These are phyloP conservation scores for Tilletia indica DNA, from an alignment of 1,284 basidiomycete species.

Conservation along the genomic window DNA sequence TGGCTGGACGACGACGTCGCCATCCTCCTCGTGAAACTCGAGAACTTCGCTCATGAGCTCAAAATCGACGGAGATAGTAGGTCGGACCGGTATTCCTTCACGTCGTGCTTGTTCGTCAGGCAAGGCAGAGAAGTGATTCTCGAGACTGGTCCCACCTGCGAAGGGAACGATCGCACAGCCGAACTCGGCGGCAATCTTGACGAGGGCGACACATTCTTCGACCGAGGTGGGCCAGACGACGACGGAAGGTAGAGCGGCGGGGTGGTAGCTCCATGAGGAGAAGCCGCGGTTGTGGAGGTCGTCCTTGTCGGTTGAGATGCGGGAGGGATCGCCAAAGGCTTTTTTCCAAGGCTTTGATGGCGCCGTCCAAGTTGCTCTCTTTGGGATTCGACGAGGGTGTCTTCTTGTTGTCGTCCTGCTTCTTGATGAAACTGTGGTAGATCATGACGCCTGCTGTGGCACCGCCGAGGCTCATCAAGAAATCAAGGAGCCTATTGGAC, in stretches of 20 bases:
- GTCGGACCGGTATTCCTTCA: neutral
- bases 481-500: too few relatives aligned
- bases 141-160: conserved; percentile 66
- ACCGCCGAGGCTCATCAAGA: too few relatives aligned
- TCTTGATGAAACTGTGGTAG: too few relatives aligned
- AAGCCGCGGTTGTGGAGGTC: conserved; percentile 15
- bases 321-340: neutral
- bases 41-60: conserved; percentile 75
- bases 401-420: too few relatives aligned
- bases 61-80: conserved; percentile 72
- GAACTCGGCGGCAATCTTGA: conserved; percentile 64
- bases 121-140: conserved; percentile 44
- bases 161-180: conserved; percentile 71
- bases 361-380: neutral
- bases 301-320: neutral
- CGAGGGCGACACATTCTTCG: conserved; percentile 18
- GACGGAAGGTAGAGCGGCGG: conserved; percentile 14
- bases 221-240: conserved; percentile 15
- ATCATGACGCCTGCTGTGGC: too few relatives aligned
- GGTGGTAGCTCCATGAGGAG: conserved; percentile 7
- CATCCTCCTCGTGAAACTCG: conserved; percentile 38
- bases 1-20: conserved; percentile 59
- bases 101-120: conserved; percentile 7
- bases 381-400: too few relatives aligned
- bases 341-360: neutral